Conservation (phyloP, 2,329 filamentous ascomycete genomes). For the Pleomassaria siparia region DNA sequence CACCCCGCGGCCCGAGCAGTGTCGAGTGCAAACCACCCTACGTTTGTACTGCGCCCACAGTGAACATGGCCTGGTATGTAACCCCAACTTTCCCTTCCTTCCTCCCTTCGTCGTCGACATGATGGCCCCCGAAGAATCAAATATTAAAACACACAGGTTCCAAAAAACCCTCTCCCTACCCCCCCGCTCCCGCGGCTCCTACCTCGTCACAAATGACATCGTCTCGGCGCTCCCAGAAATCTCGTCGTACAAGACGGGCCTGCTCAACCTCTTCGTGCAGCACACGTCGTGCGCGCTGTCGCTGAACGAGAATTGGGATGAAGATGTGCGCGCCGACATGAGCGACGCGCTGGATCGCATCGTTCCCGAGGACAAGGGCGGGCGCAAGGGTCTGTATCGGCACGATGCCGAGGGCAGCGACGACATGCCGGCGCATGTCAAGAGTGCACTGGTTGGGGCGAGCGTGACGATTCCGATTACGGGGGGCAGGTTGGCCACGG, state of each 20-base stretch:
- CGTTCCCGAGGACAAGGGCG: conserved; percentile 70
- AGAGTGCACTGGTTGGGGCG: conserved; percentile 83
- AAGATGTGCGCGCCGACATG: conserved; percentile 90
- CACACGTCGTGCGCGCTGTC: conserved; percentile 90
- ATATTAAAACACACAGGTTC: conserved; percentile 41
- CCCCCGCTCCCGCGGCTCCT: conserved; percentile 75
- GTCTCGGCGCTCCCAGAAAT: conserved; percentile 75
- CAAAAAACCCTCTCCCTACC: conserved; percentile 86
- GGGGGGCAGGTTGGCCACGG: conserved; percentile 73
- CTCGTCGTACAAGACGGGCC: conserved; percentile 70
- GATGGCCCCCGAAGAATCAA: neutral
- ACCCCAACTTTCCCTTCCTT: conserved; percentile 5
- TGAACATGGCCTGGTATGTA: conserved; percentile 35
- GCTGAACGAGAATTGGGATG: conserved; percentile 89
- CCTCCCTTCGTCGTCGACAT: conserved; percentile 1
- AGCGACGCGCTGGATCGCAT: conserved; percentile 89
- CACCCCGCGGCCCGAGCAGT: conserved; percentile 17
- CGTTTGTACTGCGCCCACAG: conserved; percentile 22
- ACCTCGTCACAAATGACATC: conserved; percentile 83
- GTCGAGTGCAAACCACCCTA: conserved; percentile 33
- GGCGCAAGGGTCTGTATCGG: conserved; percentile 64
- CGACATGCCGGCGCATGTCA: conserved; percentile 93
- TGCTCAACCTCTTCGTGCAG: conserved; percentile 86
- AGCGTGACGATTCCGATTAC: conserved; percentile 89
- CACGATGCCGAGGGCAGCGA: conserved; percentile 85